Evolutionary conservation across 768 basidiomycete species (phyloP), one percentile per base, ranked within the genome.

Genomic region (Phanerochaete sordida): DNA sequence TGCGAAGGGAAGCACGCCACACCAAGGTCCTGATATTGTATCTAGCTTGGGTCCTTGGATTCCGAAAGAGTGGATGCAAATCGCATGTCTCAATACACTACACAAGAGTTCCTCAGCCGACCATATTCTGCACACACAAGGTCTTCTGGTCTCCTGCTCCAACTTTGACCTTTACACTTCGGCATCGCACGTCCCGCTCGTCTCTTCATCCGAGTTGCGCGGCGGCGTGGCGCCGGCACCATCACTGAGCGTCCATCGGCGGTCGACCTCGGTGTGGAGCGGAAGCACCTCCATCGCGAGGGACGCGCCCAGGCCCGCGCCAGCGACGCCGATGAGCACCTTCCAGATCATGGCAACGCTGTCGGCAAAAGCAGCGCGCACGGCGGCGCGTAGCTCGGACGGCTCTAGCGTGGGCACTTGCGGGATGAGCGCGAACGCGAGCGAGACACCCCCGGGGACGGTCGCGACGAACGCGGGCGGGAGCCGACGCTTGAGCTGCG

Each of bases 341-440:
- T 63, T 39, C 76, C 75, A 77, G 39, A 77, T 60, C 24, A 63
- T 56, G n/a, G 44, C 16, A 16, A 73, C 44, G 44, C 69, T 67
- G 11, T 66, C 65, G 4, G 70, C 70, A 52, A 74, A 76, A 1
- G 73, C 75, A 16, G 37, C 58, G 12, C 66, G 65, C 5, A 75
- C 73, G 48, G 67, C 45, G 1, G 30, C 43, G 13, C 59, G n/a
- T n/a, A n/a, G 47, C 1, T 74, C 64, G 4, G 74, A 64, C 24
- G 76, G 69, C 0, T 67, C 62, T 11, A 85, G 75, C 0, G 24
- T 35, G 1, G 61, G 52, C 23, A 84, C 75, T 16, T 64, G 57
- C 0, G 81, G 81, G 45, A 84, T 82, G 44, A 76, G 70, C 0
- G 78, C 70, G 62, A 79, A 84, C 1, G 77, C 71, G 53, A 84